These are phyloP conservation scores for Quercus mongolica DNA, from an alignment of 306 rosid genomes.

Conservation along the genomic window DNA sequence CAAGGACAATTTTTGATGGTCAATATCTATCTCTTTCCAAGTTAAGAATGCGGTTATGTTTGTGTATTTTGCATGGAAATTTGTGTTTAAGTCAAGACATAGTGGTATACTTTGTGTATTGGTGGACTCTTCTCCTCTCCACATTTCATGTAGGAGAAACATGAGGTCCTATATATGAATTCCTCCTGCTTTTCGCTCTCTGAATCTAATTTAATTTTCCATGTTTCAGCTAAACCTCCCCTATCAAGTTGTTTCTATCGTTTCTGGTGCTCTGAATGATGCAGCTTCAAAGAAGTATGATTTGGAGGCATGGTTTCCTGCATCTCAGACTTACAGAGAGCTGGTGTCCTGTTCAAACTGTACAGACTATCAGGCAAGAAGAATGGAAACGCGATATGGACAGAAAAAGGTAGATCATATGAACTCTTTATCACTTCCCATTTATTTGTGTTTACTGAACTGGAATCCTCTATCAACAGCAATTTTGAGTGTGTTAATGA, in stretches of 20 bases:
- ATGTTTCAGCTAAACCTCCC: constrained; percentile 69
- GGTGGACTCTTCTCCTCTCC: not conserved
- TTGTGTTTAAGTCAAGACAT: not conserved
- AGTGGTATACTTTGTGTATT: not conserved
- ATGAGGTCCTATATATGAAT: not conserved
- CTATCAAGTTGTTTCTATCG: constrained; percentile 81
- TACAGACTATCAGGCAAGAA: constrained; percentile 92
- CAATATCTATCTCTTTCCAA: not conserved
- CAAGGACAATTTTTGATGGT: not conserved
- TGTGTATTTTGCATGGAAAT: not conserved
- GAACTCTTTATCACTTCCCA: not conserved
- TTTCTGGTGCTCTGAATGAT: constrained; percentile 96
- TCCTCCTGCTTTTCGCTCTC: not conserved
- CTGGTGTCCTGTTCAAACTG: constrained; percentile 95
- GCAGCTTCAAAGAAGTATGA: constrained; percentile 97
- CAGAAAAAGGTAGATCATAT: constrained; percentile 75
- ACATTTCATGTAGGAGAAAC: not conserved
- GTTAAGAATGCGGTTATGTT: not conserved
- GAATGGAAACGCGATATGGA: constrained; percentile 80
- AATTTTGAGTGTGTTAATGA: not conserved
- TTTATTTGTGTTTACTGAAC: not conserved
- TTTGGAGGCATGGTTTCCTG: constrained; percentile 94
- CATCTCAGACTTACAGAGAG: constrained; percentile 84
- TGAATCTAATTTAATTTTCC: not conserved
- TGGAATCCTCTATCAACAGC: not conserved